phyloP scores from a whole-genome alignment of 176 grass and related monocot species.

The Luzula sylvatica region DNA sequence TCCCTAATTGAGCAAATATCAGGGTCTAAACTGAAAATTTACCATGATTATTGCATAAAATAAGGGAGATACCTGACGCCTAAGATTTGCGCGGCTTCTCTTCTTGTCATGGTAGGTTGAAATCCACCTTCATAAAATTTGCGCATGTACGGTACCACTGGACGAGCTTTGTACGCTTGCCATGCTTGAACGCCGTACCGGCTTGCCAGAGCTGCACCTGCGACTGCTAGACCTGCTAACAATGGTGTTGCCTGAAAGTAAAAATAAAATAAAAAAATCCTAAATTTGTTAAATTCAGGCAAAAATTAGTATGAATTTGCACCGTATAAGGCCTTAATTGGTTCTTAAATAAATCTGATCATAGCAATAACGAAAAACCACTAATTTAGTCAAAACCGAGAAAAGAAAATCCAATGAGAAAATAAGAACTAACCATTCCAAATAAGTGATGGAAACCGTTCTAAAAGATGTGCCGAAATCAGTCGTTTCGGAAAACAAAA shows the following conservation, averaged over 20 bases:
- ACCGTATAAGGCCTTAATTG: not conserved
- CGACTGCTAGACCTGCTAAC: slow-evolving; percentile 72
- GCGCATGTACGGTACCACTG: slow-evolving; percentile 70
- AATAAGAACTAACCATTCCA: slow-evolving; percentile 11
- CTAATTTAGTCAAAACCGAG: not conserved
- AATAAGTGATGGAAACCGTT: not conserved
- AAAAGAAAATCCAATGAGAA: not conserved
- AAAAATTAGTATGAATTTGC: not conserved
- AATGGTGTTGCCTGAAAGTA: slow-evolving; percentile 44
- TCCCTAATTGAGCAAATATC: slow-evolving; percentile 39
- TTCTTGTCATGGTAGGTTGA: slow-evolving; percentile 60
- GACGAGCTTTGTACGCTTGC: slow-evolving; percentile 77
- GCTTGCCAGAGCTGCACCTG: slow-evolving; percentile 56
- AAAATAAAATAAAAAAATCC: slow-evolving; percentile 13
- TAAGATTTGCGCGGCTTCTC: slow-evolving; percentile 78
- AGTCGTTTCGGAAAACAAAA: slow-evolving; percentile 7
- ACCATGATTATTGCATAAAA: not conserved
- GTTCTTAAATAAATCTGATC: not conserved
- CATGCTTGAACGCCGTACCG: slow-evolving; percentile 73
- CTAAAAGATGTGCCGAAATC: not conserved
- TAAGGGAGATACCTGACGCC: slow-evolving; percentile 49
- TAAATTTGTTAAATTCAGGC: not conserved
- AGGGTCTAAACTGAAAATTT: not conserved
- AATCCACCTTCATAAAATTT: slow-evolving; percentile 98
- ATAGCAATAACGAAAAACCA: slow-evolving; percentile 4